These are phyloP conservation scores for Fusarium sterilihyphosum DNA, from an alignment of 2,329 filamentous ascomycete genomes.

Conservation along the genomic window DNA sequence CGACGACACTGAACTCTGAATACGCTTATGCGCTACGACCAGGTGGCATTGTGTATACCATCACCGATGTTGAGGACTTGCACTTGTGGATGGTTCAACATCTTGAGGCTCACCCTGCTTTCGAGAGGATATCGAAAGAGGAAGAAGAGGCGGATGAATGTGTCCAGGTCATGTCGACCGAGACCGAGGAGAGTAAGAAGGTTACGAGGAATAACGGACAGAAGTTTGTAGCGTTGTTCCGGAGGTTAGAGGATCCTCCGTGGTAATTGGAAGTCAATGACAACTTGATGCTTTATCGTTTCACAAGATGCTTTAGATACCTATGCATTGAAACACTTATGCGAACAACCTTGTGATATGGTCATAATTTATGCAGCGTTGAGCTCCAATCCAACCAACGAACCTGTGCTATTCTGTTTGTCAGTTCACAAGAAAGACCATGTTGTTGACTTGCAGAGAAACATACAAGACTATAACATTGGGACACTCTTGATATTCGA, in stretches of 20 bases:
- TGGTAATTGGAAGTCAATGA: conserved; percentile 64
- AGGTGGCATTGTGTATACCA: conserved; percentile 91
- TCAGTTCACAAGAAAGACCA: background rate
- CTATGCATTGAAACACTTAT: background rate
- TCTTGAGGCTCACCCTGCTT: conserved; percentile 80
- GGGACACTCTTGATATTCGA: background rate
- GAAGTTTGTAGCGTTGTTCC: conserved; percentile 92
- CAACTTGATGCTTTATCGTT: background rate
- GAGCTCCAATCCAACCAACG: background rate
- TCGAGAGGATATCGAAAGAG: conserved; percentile 76
- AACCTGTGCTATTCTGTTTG: background rate
- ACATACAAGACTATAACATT: background rate
- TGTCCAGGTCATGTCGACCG: conserved; percentile 77
- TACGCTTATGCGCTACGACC: conserved; percentile 89
- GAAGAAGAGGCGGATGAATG: conserved; percentile 76
- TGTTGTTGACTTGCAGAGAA: background rate
- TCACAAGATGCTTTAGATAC: background rate
- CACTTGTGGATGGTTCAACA: conserved; percentile 94
- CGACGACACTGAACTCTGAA: conserved; percentile 86
- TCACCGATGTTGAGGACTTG: conserved; percentile 95
- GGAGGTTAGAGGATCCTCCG: conserved; percentile 79
- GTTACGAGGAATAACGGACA: conserved; percentile 88
- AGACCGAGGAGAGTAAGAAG: conserved; percentile 98
- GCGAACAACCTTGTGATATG: background rate
- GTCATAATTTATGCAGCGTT: background rate